Percentiles rank a stretch among this genome's conserved stretches.
Evolutionary conservation across 2,329 filamentous ascomycete genomes (phyloP).

Genomic region (Ilyonectria destructans): DNA sequence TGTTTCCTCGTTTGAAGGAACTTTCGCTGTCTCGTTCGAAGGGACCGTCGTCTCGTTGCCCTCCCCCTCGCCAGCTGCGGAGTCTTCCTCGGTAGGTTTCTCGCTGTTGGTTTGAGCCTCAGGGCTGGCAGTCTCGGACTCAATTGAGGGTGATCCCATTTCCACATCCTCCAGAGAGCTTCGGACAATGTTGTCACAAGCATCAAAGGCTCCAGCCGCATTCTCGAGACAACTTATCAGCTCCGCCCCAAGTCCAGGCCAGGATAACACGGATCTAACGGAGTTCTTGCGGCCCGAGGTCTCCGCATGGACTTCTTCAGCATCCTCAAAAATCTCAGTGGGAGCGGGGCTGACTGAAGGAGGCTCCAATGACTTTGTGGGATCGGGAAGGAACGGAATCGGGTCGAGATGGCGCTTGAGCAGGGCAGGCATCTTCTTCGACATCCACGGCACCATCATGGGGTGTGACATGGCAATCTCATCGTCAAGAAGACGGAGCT

Average conservation of each 20-base stretch:
- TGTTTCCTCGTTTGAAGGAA: slow-evolving; percentile 16
- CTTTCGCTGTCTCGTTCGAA: slow-evolving; percentile 28
- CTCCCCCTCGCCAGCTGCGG: slow-evolving; percentile 4
- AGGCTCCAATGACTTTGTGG: slow-evolving; percentile 59
- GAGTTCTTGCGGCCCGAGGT: slow-evolving; percentile 31
- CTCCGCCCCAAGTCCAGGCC: slow-evolving; percentile 55
- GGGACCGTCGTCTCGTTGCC: slow-evolving; percentile 29
- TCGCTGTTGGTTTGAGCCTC: slow-evolving; percentile 31
- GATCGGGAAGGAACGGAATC: slow-evolving; percentile 74
- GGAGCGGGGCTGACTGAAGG: slow-evolving; percentile 42
- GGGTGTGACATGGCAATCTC: slow-evolving; percentile 73
- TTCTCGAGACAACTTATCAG: slow-evolving; percentile 54
- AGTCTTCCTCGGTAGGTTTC: slow-evolving; percentile 27
- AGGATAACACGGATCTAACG: slow-evolving; percentile 46
- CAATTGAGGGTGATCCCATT: slow-evolving; percentile 41
- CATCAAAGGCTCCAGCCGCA: slow-evolving; percentile 48
- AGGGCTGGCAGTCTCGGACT: slow-evolving; percentile 35
- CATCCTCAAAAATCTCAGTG: slow-evolving; percentile 32
- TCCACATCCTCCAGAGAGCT: slow-evolving; percentile 47
- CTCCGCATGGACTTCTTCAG: slow-evolving; percentile 41
- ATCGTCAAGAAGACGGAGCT: slow-evolving; percentile 70
- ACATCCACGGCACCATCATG: slow-evolving; percentile 71
- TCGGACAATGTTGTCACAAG: slow-evolving; percentile 51
- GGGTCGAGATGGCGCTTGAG: slow-evolving; percentile 73
- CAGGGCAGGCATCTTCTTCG: slow-evolving; percentile 65